Evolutionary conservation across 108 stramenopile species (phyloP).

Genomic region (Cyclotella choctawhatcheeana): DNA sequence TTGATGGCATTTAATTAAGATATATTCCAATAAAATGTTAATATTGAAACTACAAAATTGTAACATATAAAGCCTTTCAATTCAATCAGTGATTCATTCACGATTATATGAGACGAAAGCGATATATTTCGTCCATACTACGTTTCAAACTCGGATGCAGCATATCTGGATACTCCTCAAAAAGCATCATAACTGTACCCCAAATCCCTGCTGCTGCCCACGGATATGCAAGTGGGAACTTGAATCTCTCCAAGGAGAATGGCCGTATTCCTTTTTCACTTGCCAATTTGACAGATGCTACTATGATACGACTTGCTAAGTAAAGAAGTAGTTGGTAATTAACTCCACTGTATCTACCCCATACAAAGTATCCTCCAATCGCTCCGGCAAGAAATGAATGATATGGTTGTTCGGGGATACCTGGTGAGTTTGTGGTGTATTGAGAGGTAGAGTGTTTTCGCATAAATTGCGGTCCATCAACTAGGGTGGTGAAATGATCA

Average conservation of each 20-base stretch:
- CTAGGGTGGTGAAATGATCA: slow-evolving; percentile 25
- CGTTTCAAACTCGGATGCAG: slow-evolving; percentile 76
- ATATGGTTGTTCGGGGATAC: slow-evolving; percentile 69
- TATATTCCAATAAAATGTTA: too few relatives aligned
- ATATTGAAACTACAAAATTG: too few relatives aligned
- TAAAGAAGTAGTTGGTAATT: slow-evolving; percentile 87
- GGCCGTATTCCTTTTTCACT: slow-evolving; percentile 58
- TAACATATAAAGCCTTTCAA: too few relatives aligned
- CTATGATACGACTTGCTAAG: slow-evolving; percentile 77
- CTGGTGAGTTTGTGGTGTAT: slow-evolving; percentile 34
- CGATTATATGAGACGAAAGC: slow-evolving; percentile 24
- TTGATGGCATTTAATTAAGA: slow-evolving; percentile 24
- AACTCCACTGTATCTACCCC: slow-evolving; percentile 79
- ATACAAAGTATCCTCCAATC: slow-evolving; percentile 81
- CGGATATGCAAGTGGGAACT: slow-evolving; percentile 56
- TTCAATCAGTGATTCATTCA: too few relatives aligned
- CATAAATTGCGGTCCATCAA: slow-evolving; percentile 60
- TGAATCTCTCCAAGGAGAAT: slow-evolving; percentile 43
- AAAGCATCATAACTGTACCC: slow-evolving; percentile 84
- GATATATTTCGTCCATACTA: slow-evolving; percentile 92
- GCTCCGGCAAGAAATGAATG: slow-evolving; percentile 85
- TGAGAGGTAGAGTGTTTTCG: slow-evolving; percentile 19
- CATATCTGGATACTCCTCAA: slow-evolving; percentile 81
- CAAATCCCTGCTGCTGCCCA: slow-evolving; percentile 70
- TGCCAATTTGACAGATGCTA: slow-evolving; percentile 58